Conservation (phyloP, 2,329 filamentous ascomycete genomes). For the Acrodontium crateriforme region DNA sequence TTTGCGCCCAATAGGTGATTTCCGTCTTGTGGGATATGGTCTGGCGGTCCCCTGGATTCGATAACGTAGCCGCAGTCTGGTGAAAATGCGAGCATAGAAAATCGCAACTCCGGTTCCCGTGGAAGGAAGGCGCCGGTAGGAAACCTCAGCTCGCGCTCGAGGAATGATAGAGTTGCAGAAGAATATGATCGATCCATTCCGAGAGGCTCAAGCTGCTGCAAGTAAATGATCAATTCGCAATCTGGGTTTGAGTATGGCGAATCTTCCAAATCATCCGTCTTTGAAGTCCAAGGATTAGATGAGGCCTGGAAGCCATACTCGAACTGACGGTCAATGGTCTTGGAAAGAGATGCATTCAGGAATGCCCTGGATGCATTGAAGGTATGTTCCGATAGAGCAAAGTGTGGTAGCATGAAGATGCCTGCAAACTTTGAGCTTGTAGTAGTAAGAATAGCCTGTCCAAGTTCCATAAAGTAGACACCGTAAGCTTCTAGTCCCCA, state of each 20-base stretch:
- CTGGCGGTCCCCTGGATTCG: conserved; percentile 45
- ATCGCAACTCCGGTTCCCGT: conserved; percentile 36
- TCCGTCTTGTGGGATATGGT: conserved; percentile 36
- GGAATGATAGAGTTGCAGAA: conserved; percentile 28
- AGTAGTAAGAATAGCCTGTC: conserved; percentile 68
- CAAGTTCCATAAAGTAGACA: conserved; percentile 71
- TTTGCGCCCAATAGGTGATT: conserved; percentile 44
- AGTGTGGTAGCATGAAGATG: conserved; percentile 76
- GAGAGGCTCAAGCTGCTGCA: conserved; percentile 45
- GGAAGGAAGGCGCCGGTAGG: conserved; percentile 44
- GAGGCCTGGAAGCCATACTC: conserved; percentile 35
- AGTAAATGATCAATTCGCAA: conserved; percentile 80
- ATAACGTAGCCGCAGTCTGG: conserved; percentile 54
- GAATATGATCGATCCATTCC: too few species aligned
- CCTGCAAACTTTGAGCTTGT: conserved; percentile 89
- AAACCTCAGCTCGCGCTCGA: conserved; percentile 46
- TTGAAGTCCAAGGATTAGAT: conserved; percentile 63
- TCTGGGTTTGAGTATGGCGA: conserved; percentile 50
- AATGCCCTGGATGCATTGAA: conserved; percentile 39
- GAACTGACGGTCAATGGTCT: conserved; percentile 53
- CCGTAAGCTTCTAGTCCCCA: conserved; percentile 74
- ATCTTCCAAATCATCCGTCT: conserved; percentile 43
- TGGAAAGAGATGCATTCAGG: conserved; percentile 58
- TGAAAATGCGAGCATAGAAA: conserved; percentile 49
- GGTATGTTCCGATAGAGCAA: conserved; percentile 46